phyloP scores from a whole-genome alignment of 345 rosid species.

The Lepidium aucheri region DNA sequence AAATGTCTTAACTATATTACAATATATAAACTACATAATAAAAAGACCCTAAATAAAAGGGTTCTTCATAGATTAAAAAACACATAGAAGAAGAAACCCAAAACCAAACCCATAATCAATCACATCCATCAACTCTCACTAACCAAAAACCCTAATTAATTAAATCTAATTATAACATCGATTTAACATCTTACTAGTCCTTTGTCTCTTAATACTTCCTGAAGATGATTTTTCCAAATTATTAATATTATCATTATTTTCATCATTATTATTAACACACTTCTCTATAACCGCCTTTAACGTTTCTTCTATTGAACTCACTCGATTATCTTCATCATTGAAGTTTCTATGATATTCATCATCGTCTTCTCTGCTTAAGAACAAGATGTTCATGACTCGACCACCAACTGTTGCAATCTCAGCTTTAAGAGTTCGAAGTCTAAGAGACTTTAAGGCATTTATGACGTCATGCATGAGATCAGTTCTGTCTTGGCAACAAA shows the following conservation, averaged over 20 bases:
- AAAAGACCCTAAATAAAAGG: constrained; percentile 21
- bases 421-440: constrained; percentile 74
- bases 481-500: constrained; percentile 87
- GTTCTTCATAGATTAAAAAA: constrained; percentile 20
- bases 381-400: constrained; percentile 79
- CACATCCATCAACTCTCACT: constrained; percentile 11
- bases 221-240: constrained; percentile 73
- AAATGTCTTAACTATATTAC: constrained; percentile 10
- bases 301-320: constrained; percentile 81
- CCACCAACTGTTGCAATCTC: constrained; percentile 96
- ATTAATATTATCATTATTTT: constrained; percentile 22
- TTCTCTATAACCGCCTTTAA: constrained; percentile 90
- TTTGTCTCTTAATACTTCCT: constrained; percentile 79
- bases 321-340: constrained; percentile 26
- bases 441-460: constrained; percentile 67
- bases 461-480: constrained; percentile 86
- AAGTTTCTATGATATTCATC: constrained; percentile 12
- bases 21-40: constrained; percentile 12
- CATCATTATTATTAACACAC: constrained; percentile 27
- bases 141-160: constrained; percentile 18
- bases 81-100: constrained; percentile 25
- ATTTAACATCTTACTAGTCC: constrained; percentile 41
- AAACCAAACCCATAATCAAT: constrained; percentile 9
- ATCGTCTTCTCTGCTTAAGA: constrained; percentile 67
- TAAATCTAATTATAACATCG: constrained; percentile 23